Base-by-base conservation (phyloP, 768 basidiomycete genomes). In the Mycena galopus region DNA sequence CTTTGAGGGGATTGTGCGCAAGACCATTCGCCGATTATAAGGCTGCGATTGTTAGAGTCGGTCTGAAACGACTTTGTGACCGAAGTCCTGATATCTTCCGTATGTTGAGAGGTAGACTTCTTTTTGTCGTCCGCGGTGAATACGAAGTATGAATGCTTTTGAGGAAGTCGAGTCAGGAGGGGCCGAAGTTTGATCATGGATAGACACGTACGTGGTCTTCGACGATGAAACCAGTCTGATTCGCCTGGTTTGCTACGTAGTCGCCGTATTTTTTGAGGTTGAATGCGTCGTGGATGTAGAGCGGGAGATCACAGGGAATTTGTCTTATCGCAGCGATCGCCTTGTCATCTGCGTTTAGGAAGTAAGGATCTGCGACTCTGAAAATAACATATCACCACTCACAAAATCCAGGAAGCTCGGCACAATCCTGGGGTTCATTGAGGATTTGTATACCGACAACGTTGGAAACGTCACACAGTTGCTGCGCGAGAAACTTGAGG, bases 11-110 rank as follows among this genome's bases (percentile, higher is more conserved):
- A 91, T 72, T 96, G 82, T 0, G 92, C 92, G 25, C 91, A 94
- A n/a, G 92, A 94, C 90, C 91, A 96, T 78, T 96, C 95, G 27
- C 88, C 94, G 3, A 96, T 86, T n/a, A 96, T 86, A 16, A 96
- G 79, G 25, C 91, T 91, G 11, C 83, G 76, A 50, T 76, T 75
- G 17, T 51, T 60, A 10, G 82, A 80, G 1, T 79, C 78, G 2
- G 65, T 69, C 16, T 76, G 76, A 75, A 78, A 78, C 58, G 77
- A 83, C 76, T 78, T 79, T 73, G 75, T 90, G 77, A 76, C 85
- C 75, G 55, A 79, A 65, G 80, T 66, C 78, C 80, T 11, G 81
- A 92, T 55, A 78, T 86, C 79, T 82, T 83, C 19, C 11, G 90
- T 89, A 75, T 93, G 94, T 67, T 90, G 82, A 27, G 87, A 82